These are phyloP conservation scores for Silene uniflora DNA, from an alignment of 148 eudicot species.

Conservation along the genomic window DNA sequence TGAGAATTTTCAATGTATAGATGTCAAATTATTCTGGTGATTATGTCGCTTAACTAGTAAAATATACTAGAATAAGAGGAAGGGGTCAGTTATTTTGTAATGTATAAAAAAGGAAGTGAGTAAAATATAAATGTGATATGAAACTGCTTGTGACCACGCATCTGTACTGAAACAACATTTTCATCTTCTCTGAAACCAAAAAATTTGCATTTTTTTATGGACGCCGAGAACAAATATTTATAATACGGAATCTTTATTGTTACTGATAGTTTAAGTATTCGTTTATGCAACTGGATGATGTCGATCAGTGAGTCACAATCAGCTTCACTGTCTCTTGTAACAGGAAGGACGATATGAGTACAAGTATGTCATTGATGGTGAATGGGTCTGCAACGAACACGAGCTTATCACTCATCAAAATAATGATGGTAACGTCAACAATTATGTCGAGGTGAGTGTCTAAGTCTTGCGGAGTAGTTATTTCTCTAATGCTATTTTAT, in stretches of 20 bases:
- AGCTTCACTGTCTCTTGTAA: neutral
- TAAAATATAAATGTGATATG: too few relatives aligned
- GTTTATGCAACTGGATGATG: neutral
- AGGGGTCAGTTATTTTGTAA: too few relatives aligned
- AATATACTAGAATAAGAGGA: too few relatives aligned
- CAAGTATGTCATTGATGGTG: constrained; percentile 84
- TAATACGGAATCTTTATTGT: neutral
- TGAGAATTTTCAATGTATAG: too few relatives aligned
- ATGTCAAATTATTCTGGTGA: too few relatives aligned
- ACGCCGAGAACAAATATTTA: too few relatives aligned
- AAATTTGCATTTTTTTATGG: too few relatives aligned
- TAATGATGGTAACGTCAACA: constrained; percentile 82
- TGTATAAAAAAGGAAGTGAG: too few relatives aligned
- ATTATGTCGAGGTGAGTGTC: constrained; percentile 57
- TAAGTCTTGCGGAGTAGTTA: neutral
- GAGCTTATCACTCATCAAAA: constrained; percentile 62
- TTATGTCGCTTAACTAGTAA: too few relatives aligned
- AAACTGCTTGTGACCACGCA: too few relatives aligned
- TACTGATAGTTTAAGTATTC: neutral
- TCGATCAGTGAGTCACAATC: neutral
- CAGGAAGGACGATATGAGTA: constrained; percentile 90
- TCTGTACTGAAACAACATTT: too few relatives aligned
- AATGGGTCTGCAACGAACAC: constrained; percentile 64
- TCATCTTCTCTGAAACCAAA: too few relatives aligned
- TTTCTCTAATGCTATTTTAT: neutral